Evolutionary conservation across 2,329 filamentous ascomycete genomes (phyloP).

Genomic region (Colletotrichum chlorophyti): DNA sequence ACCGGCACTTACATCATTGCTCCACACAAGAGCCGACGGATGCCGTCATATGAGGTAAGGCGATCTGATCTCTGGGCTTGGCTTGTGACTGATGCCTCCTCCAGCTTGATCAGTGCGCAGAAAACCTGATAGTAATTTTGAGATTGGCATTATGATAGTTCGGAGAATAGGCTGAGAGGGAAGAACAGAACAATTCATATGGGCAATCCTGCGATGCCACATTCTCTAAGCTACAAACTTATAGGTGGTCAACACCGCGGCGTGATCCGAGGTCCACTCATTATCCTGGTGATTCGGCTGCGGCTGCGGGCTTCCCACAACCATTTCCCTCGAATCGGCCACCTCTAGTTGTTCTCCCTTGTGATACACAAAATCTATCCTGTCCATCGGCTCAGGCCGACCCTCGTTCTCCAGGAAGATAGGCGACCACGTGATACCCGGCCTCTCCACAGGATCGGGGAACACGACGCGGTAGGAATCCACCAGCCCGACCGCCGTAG

Average conservation of each 20-base stretch:
- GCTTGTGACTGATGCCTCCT: too few species aligned
- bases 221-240: neutral
- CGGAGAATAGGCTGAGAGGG: too few species aligned
- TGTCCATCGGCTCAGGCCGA: constrained; percentile 44
- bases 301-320: constrained; percentile 42
- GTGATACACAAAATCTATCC: constrained; percentile 52
- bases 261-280: constrained; percentile 50
- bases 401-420: constrained; percentile 41
- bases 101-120: neutral
- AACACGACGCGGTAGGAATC: constrained; percentile 47
- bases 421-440: constrained; percentile 49
- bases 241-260: neutral
- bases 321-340: constrained; percentile 36
- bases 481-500: constrained; percentile 42
- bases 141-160: too few species aligned
- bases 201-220: neutral
- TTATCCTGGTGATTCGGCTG: constrained; percentile 44
- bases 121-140: too few species aligned
- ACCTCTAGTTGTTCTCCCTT: constrained; percentile 40
- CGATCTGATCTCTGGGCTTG: too few species aligned
- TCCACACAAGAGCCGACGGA: neutral
- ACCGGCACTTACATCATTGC: neutral
- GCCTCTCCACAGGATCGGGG: constrained; percentile 40
- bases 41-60: neutral
- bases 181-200: neutral